A percentile compares a stretch with the other conserved stretches of the same genome.
Evolutionary conservation across 352 stramenopile species (phyloP).

Genomic region (Phytophthora vignae): DNA sequence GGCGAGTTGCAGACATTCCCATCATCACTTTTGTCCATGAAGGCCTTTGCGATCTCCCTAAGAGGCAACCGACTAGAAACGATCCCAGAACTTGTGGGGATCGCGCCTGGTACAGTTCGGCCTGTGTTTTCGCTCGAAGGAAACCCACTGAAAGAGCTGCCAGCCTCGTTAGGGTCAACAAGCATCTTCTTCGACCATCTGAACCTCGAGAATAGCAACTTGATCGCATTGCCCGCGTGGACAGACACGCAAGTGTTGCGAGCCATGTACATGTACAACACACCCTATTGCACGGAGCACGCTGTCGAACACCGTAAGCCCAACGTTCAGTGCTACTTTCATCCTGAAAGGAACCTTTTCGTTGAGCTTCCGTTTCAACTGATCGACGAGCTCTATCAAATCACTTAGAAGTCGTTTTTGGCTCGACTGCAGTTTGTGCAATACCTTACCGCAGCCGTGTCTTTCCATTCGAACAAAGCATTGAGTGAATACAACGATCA

Average conservation of each 20-base stretch:
- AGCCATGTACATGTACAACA: constrained; percentile 10
- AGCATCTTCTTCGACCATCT: constrained; percentile 1
- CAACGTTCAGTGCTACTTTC: neutral
- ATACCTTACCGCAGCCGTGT: neutral
- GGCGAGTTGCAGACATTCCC: neutral
- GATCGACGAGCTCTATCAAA: neutral
- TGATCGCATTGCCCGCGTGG: constrained; percentile 6
- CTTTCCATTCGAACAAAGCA: no score
- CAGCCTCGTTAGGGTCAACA: neutral
- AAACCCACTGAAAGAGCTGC: constrained; percentile 9
- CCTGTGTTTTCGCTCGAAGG: neutral
- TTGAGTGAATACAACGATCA: no score
- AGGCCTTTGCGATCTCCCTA: constrained; percentile 2
- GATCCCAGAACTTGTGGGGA: neutral
- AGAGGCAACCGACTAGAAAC: constrained; percentile 17
- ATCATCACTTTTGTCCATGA: constrained; percentile 5
- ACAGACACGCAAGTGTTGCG: constrained; percentile 7
- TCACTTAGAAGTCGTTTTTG: neutral
- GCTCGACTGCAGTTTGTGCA: no score
- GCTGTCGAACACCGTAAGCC: neutral
- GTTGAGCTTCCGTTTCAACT: neutral
- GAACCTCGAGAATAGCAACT: constrained; percentile 9
- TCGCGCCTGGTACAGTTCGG: neutral
- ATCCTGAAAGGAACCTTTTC: neutral
- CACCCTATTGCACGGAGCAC: neutral